Conservation (phyloP, 2,329 filamentous ascomycete species). For the Incumbomyces lentus region DNA sequence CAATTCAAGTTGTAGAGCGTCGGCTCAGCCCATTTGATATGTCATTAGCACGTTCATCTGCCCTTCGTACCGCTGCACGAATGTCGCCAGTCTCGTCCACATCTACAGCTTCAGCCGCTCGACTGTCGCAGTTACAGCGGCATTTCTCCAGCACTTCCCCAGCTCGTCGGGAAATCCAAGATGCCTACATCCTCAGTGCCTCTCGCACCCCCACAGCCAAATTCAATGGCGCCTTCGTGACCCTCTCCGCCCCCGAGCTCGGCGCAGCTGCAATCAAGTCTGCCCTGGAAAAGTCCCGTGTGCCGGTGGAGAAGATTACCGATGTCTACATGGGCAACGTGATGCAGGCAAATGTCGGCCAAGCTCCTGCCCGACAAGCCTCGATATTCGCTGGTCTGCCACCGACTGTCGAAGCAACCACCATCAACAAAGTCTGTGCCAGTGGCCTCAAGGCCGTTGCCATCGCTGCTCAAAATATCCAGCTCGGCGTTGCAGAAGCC, state of each 20-base stretch:
- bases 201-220: slow-evolving; percentile 83
- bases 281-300: slow-evolving; percentile 72
- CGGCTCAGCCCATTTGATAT: not conserved
- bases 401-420: slow-evolving; percentile 71
- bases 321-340: slow-evolving; percentile 99
- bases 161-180: slow-evolving; percentile 58
- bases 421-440: slow-evolving; percentile 96
- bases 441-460: slow-evolving; percentile 88
- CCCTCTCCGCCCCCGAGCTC: slow-evolving; percentile 74
- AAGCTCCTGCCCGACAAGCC: slow-evolving; percentile 86
- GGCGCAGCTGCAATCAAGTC: slow-evolving; percentile 87
- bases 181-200: slow-evolving; percentile 89
- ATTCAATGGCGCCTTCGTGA: slow-evolving; percentile 84
- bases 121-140: slow-evolving; percentile 38
- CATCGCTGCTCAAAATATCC: slow-evolving; percentile 86
- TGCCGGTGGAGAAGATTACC: slow-evolving; percentile 70
- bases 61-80: not conserved
- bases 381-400: slow-evolving; percentile 78
- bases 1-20: too few relatives aligned
- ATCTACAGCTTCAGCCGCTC: slow-evolving; percentile 22
- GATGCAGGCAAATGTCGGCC: slow-evolving; percentile 70
- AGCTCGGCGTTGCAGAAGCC: slow-evolving; percentile 77
- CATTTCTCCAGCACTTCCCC: slow-evolving; percentile 43
- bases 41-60: not conserved
- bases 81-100: too few relatives aligned